These are phyloP conservation scores for Boletus sp. DNA, from an alignment of 768 basidiomycete species.

Conservation along the genomic window DNA sequence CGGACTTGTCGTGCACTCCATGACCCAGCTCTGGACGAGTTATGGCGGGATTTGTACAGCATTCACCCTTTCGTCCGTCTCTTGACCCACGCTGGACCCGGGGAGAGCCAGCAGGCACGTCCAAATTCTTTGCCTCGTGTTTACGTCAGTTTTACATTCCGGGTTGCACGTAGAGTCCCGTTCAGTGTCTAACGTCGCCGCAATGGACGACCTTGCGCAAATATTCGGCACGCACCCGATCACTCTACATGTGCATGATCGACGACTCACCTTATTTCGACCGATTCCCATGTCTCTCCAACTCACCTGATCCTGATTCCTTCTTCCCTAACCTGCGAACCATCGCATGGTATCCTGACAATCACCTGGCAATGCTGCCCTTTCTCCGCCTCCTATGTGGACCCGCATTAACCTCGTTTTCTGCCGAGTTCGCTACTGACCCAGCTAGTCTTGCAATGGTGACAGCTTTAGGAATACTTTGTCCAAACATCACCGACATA, in stretches of 20 bases:
- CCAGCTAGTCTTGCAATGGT: conserved; percentile 14
- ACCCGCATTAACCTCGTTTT: conserved; percentile 16
- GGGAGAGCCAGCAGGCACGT: conserved; percentile 13
- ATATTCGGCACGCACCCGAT: conserved; percentile 19
- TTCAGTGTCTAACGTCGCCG: background rate
- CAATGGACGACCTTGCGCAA: conserved; percentile 21
- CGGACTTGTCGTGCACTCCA: conserved; percentile 23
- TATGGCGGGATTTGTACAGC: conserved; percentile 24
- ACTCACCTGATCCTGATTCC: conserved; percentile 7
- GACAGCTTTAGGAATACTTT: conserved; percentile 7
- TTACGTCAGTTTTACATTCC: background rate
- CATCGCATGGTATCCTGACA: conserved; percentile 22
- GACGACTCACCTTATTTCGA: conserved; percentile 13
- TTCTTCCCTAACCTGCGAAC: conserved; percentile 24
- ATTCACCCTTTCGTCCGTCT: conserved; percentile 21
- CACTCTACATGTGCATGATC: conserved; percentile 19
- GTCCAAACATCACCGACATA: conserved; percentile 21
- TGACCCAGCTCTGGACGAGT: conserved; percentile 23
- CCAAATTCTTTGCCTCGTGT: background rate
- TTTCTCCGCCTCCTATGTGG: conserved; percentile 25
- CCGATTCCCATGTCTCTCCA: conserved; percentile 9
- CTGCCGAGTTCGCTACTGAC: conserved; percentile 20
- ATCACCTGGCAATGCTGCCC: conserved; percentile 18
- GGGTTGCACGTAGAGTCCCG: background rate
- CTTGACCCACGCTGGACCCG: background rate